A percentile compares a stretch with the other conserved stretches of the same genome.
Evolutionary conservation across 2,329 filamentous ascomycete species (phyloP).

Genomic region (Lizonia empirigonia): DNA sequence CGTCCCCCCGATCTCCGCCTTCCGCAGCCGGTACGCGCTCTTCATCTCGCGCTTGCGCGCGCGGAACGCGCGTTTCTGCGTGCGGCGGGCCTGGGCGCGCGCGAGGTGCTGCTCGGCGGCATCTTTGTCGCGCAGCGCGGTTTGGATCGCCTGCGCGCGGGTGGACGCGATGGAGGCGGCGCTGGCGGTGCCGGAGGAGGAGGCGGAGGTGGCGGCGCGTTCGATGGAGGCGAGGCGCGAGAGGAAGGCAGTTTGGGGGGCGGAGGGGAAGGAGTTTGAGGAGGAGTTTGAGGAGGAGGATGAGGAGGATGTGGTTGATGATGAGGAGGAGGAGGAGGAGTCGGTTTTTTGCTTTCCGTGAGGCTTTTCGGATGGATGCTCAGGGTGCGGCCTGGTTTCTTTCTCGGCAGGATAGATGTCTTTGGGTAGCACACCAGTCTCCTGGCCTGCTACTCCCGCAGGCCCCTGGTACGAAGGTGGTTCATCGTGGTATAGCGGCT

Average conservation of each 20-base stretch:
- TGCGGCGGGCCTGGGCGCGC: slow-evolving; percentile 25
- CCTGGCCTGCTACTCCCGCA: slow-evolving; percentile 21
- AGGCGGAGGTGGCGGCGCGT: slow-evolving; percentile 19
- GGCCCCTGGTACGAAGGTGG: slow-evolving; percentile 23
- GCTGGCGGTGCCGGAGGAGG: slow-evolving; percentile 34
- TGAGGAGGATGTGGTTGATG: slow-evolving; percentile 26
- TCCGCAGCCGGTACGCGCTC: slow-evolving; percentile 22
- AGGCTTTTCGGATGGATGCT: not conserved
- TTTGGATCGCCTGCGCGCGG: slow-evolving; percentile 33
- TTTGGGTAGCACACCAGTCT: slow-evolving; percentile 27
- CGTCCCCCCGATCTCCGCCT: slow-evolving; percentile 28
- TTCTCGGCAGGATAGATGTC: slow-evolving; percentile 3
- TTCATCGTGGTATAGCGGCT: slow-evolving; percentile 16
- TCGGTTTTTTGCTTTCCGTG: slow-evolving; percentile 12
- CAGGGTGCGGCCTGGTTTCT: not conserved
- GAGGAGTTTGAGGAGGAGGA: slow-evolving; percentile 22
- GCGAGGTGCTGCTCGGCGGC: slow-evolving; percentile 26
- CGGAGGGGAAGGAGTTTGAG: slow-evolving; percentile 19
- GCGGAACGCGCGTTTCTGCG: slow-evolving; percentile 15
- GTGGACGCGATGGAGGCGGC: slow-evolving; percentile 28
- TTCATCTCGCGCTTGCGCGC: slow-evolving; percentile 22
- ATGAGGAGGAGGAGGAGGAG: slow-evolving; percentile 31
- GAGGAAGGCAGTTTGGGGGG: slow-evolving; percentile 16
- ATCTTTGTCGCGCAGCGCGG: slow-evolving; percentile 28
- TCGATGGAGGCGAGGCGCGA: slow-evolving; percentile 34